Evolutionary conservation across 192 early-diverging fungal genomes (phyloP).

Genomic region (Coemansia furcata): DNA sequence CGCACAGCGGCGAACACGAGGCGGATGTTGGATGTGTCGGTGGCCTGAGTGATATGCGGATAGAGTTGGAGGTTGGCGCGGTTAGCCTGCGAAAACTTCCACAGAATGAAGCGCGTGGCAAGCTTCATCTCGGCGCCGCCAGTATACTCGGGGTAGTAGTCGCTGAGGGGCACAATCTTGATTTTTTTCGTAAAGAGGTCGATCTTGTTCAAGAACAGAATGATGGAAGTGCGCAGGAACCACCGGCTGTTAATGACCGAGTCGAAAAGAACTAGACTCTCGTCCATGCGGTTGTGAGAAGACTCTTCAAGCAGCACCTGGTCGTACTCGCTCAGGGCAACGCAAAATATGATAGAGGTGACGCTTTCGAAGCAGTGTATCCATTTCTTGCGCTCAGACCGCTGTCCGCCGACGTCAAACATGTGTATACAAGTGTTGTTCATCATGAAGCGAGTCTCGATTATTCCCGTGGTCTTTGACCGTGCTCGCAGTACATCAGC

Average conservation of each 20-base stretch:
- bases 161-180: slow-evolving; percentile 68
- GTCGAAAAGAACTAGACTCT: slow-evolving; percentile 87
- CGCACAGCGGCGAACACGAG: slow-evolving; percentile 92
- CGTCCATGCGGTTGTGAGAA: slow-evolving; percentile 85
- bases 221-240: slow-evolving; percentile 89
- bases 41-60: slow-evolving; percentile 87
- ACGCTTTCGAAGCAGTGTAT: slow-evolving; percentile 99
- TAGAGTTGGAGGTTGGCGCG: slow-evolving; percentile 79
- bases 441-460: slow-evolving; percentile 91
- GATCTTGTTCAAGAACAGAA: slow-evolving; percentile 93
- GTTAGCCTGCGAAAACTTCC: slow-evolving; percentile 85
- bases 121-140: slow-evolving; percentile 75
- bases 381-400: slow-evolving; percentile 99
- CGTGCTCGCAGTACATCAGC: slow-evolving; percentile 95
- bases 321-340: slow-evolving; percentile 91
- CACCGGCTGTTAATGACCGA: slow-evolving; percentile 90
- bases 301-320: slow-evolving; percentile 87
- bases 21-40: slow-evolving; percentile 85
- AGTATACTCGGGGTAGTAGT: slow-evolving; percentile 87
- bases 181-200: slow-evolving; percentile 86
- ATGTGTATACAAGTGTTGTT: slow-evolving; percentile 89
- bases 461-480: slow-evolving; percentile 96
- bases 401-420: slow-evolving; percentile 98
- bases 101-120: slow-evolving; percentile 84
- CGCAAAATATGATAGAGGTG: slow-evolving; percentile 93